These are phyloP conservation scores for Colletotrichum sp. DNA, from an alignment of 2,329 filamentous ascomycete species.

Conservation along the genomic window DNA sequence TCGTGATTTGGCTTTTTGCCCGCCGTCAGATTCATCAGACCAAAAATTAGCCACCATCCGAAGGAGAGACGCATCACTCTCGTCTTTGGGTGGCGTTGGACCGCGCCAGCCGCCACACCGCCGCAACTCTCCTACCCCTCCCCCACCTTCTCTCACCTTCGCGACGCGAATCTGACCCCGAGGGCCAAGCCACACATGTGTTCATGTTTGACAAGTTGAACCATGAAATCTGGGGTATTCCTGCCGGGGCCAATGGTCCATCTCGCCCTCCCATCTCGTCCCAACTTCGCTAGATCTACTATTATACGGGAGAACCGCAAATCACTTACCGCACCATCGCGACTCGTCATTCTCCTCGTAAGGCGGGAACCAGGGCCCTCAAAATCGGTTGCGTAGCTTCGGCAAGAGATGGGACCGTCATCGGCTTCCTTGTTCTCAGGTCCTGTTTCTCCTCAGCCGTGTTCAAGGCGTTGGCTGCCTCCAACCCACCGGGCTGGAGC, in stretches of 20 bases:
- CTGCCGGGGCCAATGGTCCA: neutral
- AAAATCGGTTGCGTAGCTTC: neutral
- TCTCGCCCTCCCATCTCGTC: neutral
- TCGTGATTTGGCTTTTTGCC: neutral
- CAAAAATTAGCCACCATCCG: neutral
- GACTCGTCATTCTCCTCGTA: neutral
- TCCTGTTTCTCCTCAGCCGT: neutral
- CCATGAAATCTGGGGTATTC: neutral
- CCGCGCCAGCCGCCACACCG: neutral
- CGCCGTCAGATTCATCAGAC: neutral
- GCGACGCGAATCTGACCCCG: conserved; percentile 9
- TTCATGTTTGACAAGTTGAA: conserved; percentile 7
- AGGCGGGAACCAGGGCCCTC: neutral
- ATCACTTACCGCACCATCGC: neutral
- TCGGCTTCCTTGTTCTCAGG: neutral
- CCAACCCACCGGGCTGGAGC: neutral
- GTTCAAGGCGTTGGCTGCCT: neutral
- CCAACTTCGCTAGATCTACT: neutral
- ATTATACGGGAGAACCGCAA: neutral
- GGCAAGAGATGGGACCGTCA: neutral
- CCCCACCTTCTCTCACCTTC: neutral
- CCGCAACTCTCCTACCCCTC: neutral
- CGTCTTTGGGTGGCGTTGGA: neutral
- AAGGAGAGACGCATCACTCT: neutral
- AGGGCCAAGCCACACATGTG: neutral